Percentiles rank a stretch among this genome's conserved stretches.
These are phyloP conservation scores for Pulveroboletus sp. DNA, from an alignment of 768 basidiomycete genomes.

Conservation along the genomic window DNA sequence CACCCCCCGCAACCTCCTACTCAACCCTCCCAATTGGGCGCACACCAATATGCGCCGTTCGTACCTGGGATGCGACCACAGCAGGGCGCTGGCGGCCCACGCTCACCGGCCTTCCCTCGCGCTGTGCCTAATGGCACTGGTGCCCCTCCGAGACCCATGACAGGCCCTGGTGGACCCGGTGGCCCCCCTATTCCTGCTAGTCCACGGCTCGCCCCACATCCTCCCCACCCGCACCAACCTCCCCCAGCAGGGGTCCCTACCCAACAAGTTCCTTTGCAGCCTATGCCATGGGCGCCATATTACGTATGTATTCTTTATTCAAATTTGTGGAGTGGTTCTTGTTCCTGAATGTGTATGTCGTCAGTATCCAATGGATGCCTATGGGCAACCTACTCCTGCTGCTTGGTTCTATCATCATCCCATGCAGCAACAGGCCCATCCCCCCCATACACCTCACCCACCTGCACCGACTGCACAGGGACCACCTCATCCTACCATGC, in stretches of 20 bases:
- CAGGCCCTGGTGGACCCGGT: conserved; percentile 48
- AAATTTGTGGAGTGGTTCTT: neutral
- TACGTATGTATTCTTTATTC: conserved; percentile 50
- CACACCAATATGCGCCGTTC: conserved; percentile 46
- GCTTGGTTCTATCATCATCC: conserved; percentile 38
- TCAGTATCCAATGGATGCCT: conserved; percentile 48
- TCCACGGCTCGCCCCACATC: conserved; percentile 62
- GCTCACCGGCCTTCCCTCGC: conserved; percentile 66
- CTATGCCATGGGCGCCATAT: conserved; percentile 45
- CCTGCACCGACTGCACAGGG: conserved; percentile 35
- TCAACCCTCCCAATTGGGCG: conserved; percentile 41
- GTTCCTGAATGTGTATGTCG: conserved; percentile 7
- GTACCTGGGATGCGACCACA: conserved; percentile 49
- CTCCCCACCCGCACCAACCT: conserved; percentile 45
- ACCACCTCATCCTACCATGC: conserved; percentile 48
- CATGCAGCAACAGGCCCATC: conserved; percentile 42
- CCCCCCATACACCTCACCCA: conserved; percentile 43
- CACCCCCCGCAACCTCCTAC: conserved; percentile 37
- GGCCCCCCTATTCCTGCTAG: conserved; percentile 55
- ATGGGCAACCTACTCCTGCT: conserved; percentile 38
- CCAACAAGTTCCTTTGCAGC: conserved; percentile 39
- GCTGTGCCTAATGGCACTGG: conserved; percentile 60
- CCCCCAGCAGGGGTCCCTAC: conserved; percentile 54
- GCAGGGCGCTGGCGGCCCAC: conserved; percentile 50
- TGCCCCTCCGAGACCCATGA: conserved; percentile 45